Conservation (phyloP, 345 rosid species). For the Gossypium ekmanianum region DNA sequence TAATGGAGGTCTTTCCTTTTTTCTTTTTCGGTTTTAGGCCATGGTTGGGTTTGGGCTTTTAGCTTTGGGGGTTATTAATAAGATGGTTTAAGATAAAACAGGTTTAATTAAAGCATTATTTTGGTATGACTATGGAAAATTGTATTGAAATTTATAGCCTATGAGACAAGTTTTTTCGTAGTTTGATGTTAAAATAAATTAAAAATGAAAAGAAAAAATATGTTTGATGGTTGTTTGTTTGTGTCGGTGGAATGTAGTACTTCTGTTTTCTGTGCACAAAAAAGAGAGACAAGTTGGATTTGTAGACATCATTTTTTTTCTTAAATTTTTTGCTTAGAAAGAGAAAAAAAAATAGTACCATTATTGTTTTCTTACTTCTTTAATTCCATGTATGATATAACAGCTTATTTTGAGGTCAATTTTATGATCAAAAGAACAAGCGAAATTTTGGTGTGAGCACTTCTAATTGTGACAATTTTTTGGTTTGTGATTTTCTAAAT, state of each 20-base stretch:
- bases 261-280: not conserved
- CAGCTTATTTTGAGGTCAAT: not conserved
- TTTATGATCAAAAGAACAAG: too few relatives aligned
- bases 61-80: not conserved
- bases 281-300: conserved; percentile 1
- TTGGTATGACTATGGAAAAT: not conserved
- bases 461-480: not conserved
- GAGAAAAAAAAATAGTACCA: not conserved
- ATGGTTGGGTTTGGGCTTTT: not conserved
- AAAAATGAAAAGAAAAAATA: not conserved
- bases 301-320: not conserved
- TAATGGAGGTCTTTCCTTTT: not conserved
- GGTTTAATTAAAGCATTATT: not conserved
- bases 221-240: not conserved
- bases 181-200: not conserved
- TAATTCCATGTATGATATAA: too few relatives aligned
- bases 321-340: not conserved
- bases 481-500: too few relatives aligned
- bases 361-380: not conserved
- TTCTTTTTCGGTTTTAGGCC: not conserved
- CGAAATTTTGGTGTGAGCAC: too few relatives aligned
- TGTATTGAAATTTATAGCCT: not conserved
- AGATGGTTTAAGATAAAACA: not conserved
- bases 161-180: not conserved
- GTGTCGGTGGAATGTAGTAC: not conserved